Evolutionary conservation across 371 early-diverging fungal species (phyloP).

Genomic region (Gilbertella persicaria): DNA sequence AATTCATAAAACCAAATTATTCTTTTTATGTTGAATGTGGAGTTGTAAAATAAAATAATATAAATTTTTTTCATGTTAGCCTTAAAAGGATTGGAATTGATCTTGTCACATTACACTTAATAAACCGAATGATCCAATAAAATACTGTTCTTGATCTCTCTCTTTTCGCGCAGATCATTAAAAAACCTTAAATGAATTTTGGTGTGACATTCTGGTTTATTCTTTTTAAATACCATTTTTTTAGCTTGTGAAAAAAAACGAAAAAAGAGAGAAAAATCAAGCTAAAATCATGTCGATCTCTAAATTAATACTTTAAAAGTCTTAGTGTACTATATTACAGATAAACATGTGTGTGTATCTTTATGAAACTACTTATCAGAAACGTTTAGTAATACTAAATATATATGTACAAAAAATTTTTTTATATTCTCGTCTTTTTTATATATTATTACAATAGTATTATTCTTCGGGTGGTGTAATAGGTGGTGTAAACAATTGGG

Average conservation of each 20-base stretch:
- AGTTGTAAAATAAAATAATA: conserved; percentile 6
- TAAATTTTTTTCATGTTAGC: conserved; percentile 4
- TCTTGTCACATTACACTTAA: conserved; percentile 31
- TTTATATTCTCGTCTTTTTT: neutral
- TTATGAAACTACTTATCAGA: too few species aligned
- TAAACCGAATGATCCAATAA: conserved; percentile 24
- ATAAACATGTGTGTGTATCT: too few species aligned
- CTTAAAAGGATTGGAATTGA: conserved; percentile 22
- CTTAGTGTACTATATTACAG: too few species aligned
- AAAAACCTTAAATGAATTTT: too few species aligned
- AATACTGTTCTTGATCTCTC: conserved; percentile 4
- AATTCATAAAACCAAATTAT: conserved; percentile 16
- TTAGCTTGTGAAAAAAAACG: too few species aligned
- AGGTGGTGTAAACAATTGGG: neutral
- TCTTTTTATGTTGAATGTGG: conserved; percentile 1
- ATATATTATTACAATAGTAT: neutral
- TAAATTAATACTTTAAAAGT: too few species aligned
- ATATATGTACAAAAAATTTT: too few species aligned
- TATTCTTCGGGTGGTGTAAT: neutral
- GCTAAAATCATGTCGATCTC: too few species aligned
- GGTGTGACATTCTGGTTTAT: too few species aligned
- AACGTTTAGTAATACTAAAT: too few species aligned
- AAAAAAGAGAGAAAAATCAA: too few species aligned
- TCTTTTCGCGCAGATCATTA: conserved; percentile 7
- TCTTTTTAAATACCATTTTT: too few species aligned